These are phyloP conservation scores for Beta vulgaris DNA, from an alignment of 148 eudicot genomes.

Conservation along the genomic window DNA sequence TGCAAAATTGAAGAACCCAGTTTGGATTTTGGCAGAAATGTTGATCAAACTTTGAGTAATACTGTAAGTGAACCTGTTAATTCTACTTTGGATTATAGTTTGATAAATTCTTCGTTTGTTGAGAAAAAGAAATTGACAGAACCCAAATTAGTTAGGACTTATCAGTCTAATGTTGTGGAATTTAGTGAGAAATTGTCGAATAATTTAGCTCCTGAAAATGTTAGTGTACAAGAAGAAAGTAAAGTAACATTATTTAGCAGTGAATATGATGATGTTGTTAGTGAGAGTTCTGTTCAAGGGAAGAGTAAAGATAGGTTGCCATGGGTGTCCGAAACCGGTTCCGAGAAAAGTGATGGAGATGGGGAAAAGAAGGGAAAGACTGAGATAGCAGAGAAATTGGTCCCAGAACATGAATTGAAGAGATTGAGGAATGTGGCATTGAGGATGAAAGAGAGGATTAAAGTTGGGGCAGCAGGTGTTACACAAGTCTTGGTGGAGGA, in stretches of 20 bases:
- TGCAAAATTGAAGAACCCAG: conserved; percentile 19
- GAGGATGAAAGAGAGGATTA: conserved; percentile 85
- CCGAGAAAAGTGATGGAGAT: conserved; percentile 19
- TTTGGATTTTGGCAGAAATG: not conserved
- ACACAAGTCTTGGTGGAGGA: conserved; percentile 68
- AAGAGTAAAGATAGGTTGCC: conserved; percentile 39
- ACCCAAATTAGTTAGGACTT: conserved; percentile 26
- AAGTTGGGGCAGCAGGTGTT: conserved; percentile 78
- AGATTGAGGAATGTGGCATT: conserved; percentile 85
- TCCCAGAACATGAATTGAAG: conserved; percentile 71
- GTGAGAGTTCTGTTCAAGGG: conserved; percentile 24
- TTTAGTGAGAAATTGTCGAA: conserved; percentile 16
- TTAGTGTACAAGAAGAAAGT: conserved; percentile 20
- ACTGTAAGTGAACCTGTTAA: conserved; percentile 26
- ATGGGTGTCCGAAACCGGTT: conserved; percentile 43
- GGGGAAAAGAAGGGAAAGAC: conserved; percentile 41
- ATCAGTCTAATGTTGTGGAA: conserved; percentile 15
- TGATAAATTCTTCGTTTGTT: conserved; percentile 44
- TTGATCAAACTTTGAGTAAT: conserved; percentile 18
- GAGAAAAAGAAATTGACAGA: conserved; percentile 30
- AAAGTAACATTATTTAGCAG: not conserved
- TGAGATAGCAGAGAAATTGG: conserved; percentile 54
- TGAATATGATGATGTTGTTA: conserved; percentile 1
- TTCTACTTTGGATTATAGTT: conserved; percentile 16
- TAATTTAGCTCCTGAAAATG: conserved; percentile 12